These are phyloP conservation scores for Zelonia costaricensis DNA, from an alignment of 208 protist genomes.

Conservation along the genomic window DNA sequence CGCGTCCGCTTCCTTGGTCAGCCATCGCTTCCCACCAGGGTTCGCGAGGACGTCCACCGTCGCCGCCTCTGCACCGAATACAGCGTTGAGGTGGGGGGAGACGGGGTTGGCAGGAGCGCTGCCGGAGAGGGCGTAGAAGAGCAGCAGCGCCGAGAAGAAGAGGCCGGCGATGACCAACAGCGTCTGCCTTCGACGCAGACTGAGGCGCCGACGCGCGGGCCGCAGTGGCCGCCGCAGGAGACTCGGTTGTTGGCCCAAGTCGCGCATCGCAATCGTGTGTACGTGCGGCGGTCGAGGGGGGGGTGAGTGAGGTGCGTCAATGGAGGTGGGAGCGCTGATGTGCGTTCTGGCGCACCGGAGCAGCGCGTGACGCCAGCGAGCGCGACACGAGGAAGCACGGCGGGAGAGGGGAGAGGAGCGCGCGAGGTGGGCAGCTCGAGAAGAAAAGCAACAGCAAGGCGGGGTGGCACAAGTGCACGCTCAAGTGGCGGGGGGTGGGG, in stretches of 20 bases:
- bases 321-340: background rate
- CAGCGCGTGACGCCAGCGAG: too few relatives aligned
- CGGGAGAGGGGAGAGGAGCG: too few relatives aligned
- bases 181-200: background rate
- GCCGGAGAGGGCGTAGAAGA: background rate
- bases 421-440: too few relatives aligned
- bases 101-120: too few relatives aligned
- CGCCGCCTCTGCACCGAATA: too few relatives aligned
- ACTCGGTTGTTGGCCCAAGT: background rate
- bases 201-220: conserved; percentile 2
- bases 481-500: too few relatives aligned
- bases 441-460: too few relatives aligned
- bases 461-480: too few relatives aligned
- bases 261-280: background rate
- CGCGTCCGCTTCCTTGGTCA: background rate
- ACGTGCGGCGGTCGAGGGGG: background rate
- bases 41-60: too few relatives aligned
- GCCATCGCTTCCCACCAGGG: conserved; percentile 9
- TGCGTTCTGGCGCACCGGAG: background rate
- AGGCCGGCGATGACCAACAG: background rate
- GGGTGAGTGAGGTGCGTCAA: background rate
- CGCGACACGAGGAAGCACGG: too few relatives aligned
- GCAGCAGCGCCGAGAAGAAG: background rate
- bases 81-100: too few relatives aligned
- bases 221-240: conserved; percentile 5